Base-by-base conservation (phyloP, 2,329 filamentous ascomycete species). In the Alternaria novae-zelandiae region DNA sequence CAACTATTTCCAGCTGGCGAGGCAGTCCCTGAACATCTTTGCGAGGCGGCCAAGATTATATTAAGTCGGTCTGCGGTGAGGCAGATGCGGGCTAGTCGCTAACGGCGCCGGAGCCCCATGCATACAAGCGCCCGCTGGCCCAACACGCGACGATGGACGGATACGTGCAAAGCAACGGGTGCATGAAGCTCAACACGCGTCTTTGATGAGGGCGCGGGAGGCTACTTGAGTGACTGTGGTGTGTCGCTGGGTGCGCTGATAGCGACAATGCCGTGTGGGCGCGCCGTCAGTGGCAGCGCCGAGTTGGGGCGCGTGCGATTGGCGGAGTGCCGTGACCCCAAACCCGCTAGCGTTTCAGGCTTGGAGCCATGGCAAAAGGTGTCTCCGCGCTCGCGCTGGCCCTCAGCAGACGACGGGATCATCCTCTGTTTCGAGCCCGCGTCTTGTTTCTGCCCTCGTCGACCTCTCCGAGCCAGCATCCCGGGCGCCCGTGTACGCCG, bases 351-450 rank as follows among this genome's bases (percentile, higher is more conserved):
- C 63, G 63, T 65, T 65, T 65, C 63, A 65, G 56, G 41, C 59
- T 21, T 45, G 43, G 63, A 65, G 60, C 60, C 54, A 46, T 65
- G 60, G 60, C 63, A 65, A 60, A 65, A 57, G 51, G 36, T 55
- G 53, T 65, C 63, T 63, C 63, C 53, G 49, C 57, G 56, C 63
- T 57, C 60, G 60, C 61, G 57, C 61, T 54, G 51, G 53, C 45
- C 61, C 46, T 41, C 61, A 50, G 32, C 50, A 47, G 28, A 41
- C 57, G 50, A 55, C 57, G 50, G 56, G 47, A 55, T 53, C 26
- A 61, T 32, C 47, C 54, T 51, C 59, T 63, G 66, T 67, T 68
- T 68, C 64, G 64, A 59, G 54, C n/a, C 59, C 63, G 65, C 64
- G 64, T 64, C 65, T 65, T 67, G 62, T 65, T 67, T 65, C 43